Percentiles rank a stretch among this genome's conserved stretches.
Evolutionary conservation across 495 filamentous ascomycete species (phyloP).

Genomic region (Aspergillus homomorphus): DNA sequence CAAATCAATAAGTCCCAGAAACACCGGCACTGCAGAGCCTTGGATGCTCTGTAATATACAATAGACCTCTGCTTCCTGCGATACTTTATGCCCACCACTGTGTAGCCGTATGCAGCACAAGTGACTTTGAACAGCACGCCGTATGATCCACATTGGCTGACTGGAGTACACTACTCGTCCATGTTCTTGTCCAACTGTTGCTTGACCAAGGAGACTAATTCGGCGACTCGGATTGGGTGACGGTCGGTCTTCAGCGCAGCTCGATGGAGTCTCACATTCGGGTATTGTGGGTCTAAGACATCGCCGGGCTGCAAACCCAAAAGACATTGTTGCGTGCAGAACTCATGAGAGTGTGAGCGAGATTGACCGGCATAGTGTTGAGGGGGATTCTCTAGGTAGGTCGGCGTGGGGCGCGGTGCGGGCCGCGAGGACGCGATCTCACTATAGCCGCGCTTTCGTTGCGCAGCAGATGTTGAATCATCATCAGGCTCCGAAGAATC

Average conservation of each 20-base stretch:
- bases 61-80: constrained; percentile 43
- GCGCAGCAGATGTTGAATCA: background rate
- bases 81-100: constrained; percentile 44
- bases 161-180: constrained; percentile 24
- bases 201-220: constrained; percentile 20
- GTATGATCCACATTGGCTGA: constrained; percentile 23
- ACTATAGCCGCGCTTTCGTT: background rate
- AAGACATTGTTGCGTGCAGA: constrained; percentile 38
- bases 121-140: constrained; percentile 42
- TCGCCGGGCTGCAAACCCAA: constrained; percentile 33
- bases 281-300: constrained; percentile 32
- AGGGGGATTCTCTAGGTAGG: background rate
- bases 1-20: constrained; percentile 43
- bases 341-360: background rate
- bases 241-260: constrained; percentile 1
- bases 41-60: constrained; percentile 31
- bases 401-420: background rate
- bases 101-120: constrained; percentile 40
- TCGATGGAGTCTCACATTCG: constrained; percentile 33
- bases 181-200: constrained; percentile 30
- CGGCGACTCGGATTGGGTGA: constrained; percentile 13
- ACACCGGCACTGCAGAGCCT: constrained; percentile 38
- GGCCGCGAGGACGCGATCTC: background rate
- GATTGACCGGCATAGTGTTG: background rate
- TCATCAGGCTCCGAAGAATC: constrained; percentile 1